phyloP scores from a whole-genome alignment of 2,329 filamentous ascomycete species.

The Exserohilum turcica region DNA sequence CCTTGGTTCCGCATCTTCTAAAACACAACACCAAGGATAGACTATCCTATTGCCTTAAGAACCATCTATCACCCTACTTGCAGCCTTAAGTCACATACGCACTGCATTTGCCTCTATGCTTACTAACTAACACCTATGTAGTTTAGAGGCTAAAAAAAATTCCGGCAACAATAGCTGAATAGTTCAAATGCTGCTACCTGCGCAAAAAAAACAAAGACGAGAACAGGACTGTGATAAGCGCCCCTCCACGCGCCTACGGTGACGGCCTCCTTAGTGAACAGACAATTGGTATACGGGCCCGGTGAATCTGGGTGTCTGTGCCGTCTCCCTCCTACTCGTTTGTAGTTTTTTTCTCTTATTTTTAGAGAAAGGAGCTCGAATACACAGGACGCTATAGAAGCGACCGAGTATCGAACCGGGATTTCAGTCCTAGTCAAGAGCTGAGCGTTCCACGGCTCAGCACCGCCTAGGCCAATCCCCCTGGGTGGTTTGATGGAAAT shows the following conservation, averaged over 20 bases:
- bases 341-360: no score
- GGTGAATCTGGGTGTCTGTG: no score
- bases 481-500: neutral
- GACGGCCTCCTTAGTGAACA: constrained; percentile 1
- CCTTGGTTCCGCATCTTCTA: constrained; percentile 6
- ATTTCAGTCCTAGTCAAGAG: neutral
- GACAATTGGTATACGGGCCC: neutral
- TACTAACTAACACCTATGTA: no score
- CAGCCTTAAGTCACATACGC: neutral
- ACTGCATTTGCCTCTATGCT: no score
- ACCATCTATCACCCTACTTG: neutral
- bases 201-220: neutral
- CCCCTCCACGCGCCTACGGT: constrained; percentile 8
- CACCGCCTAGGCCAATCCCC: neutral
- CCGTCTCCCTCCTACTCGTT: constrained; percentile 12
- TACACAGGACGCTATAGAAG: no score
- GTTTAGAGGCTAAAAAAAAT: no score
- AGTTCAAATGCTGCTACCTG: neutral
- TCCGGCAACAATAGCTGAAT: no score
- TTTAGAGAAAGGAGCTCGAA: no score
- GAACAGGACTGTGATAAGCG: constrained; percentile 9
- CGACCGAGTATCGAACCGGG: neutral
- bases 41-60: neutral
- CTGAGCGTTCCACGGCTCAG: neutral
- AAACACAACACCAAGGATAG: neutral